Evolutionary conservation across 495 filamentous ascomycete species (phyloP).

Genomic region (Hypoxylon subgilvum): DNA sequence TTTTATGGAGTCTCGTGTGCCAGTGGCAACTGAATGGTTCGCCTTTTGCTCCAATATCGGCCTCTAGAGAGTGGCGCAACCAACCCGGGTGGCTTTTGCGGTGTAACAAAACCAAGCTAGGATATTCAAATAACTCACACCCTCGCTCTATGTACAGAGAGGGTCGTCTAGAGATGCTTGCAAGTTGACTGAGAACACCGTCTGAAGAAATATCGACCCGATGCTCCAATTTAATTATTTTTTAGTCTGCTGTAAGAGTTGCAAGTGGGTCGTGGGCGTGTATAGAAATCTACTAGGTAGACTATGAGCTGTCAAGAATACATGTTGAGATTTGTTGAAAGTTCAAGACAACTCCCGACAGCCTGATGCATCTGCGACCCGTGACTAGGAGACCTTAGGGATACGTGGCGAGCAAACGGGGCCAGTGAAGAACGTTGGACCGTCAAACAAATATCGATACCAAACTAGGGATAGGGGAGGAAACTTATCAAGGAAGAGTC

Average conservation of each 20-base stretch:
- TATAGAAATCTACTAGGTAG: constrained; percentile 4
- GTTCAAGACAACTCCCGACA: constrained; percentile 7
- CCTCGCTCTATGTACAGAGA: too few species aligned
- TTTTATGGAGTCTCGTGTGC: too few species aligned
- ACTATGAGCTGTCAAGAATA: constrained; percentile 15
- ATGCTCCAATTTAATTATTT: constrained; percentile 23
- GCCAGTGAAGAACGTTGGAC: constrained; percentile 18
- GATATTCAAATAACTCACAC: too few species aligned
- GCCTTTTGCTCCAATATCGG: constrained; percentile 5
- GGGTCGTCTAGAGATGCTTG: neutral
- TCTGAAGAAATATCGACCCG: constrained; percentile 19
- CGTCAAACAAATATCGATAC: constrained; percentile 8
- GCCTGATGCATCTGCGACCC: constrained; percentile 21
- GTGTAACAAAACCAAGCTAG: constrained; percentile 11
- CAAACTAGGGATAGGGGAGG: constrained; percentile 4
- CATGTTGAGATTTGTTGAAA: constrained; percentile 21
- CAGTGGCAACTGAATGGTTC: constrained; percentile 29
- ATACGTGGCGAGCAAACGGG: constrained; percentile 30
- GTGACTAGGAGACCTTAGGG: too few species aligned
- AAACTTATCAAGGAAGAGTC: too few species aligned
- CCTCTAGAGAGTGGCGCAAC: constrained; percentile 9
- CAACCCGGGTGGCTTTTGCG: neutral
- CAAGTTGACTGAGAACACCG: constrained; percentile 3
- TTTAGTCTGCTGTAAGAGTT: constrained; percentile 8
- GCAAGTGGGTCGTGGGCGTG: constrained; percentile 26